Evolutionary conservation across 441 rosid species (phyloP).

Genomic region (Croton setiger): DNA sequence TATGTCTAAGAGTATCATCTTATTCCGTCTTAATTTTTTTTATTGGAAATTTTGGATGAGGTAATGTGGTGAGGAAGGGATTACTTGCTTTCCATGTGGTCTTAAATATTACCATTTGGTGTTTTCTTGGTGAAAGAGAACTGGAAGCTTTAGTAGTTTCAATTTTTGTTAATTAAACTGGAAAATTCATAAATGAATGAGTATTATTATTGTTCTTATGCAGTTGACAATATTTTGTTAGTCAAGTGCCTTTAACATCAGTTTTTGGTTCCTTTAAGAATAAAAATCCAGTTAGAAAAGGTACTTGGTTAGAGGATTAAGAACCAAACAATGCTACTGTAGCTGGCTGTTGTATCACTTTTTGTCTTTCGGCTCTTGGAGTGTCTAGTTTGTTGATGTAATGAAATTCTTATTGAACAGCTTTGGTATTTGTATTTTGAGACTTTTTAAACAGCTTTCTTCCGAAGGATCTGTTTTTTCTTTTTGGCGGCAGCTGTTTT

Average conservation of each 20-base stretch:
- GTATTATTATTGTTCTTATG: too few species aligned
- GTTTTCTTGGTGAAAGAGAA: background rate
- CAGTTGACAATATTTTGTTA: too few species aligned
- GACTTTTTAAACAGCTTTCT: background rate
- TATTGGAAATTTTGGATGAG: background rate
- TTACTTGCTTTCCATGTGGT: background rate
- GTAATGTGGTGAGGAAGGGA: background rate
- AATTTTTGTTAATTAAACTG: background rate
- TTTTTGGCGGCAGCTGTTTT: background rate
- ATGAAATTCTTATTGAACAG: background rate
- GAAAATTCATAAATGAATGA: too few species aligned
- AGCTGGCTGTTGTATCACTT: background rate
- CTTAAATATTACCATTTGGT: background rate
- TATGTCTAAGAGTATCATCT: background rate
- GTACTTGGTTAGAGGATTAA: background rate
- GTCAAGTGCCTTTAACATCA: background rate
- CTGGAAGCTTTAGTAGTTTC: background rate
- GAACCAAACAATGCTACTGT: background rate
- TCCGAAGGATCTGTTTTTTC: background rate
- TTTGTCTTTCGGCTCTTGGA: background rate
- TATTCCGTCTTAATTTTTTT: background rate
- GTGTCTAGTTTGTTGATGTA: background rate
- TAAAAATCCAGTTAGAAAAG: background rate
- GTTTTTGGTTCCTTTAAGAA: background rate
- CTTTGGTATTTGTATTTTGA: background rate